phyloP scores from a whole-genome alignment of 345 rosid genomes.

The Kandelia obovata region DNA sequence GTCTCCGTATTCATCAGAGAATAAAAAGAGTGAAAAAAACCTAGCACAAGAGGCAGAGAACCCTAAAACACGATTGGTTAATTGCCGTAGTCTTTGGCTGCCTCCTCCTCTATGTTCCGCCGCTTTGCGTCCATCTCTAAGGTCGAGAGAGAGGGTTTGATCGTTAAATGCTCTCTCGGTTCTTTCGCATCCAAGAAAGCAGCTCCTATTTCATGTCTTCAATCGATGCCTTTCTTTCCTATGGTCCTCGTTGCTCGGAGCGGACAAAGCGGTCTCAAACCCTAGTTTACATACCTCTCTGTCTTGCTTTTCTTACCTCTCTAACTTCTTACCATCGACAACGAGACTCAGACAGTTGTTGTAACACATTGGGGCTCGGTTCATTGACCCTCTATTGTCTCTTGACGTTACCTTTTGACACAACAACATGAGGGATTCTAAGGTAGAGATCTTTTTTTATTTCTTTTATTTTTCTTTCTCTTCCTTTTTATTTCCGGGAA shows the following conservation, averaged over 20 bases:
- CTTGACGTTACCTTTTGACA: slow-evolving; percentile 12
- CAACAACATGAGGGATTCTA: slow-evolving; percentile 63
- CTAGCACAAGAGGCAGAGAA: slow-evolving; percentile 4
- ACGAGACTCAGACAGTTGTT: neutral
- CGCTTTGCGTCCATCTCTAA: neutral
- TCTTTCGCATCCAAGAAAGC: slow-evolving; percentile 12
- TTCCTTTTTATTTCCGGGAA: neutral
- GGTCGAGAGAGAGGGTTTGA: slow-evolving; percentile 35
- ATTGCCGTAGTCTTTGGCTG: too few relatives aligned
- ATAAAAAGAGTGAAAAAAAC: neutral
- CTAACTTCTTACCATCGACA: slow-evolving; percentile 19
- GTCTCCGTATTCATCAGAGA: too few relatives aligned
- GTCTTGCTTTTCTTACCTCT: slow-evolving; percentile 18
- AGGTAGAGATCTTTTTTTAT: slow-evolving; percentile 40
- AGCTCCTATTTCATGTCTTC: slow-evolving; percentile 75
- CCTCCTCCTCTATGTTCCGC: slow-evolving; percentile 33
- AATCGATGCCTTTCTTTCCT: slow-evolving; percentile 32
- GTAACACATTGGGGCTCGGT: slow-evolving; percentile 11
- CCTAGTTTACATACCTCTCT: slow-evolving; percentile 34
- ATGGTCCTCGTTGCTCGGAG: slow-evolving; percentile 38
- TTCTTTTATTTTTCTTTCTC: neutral
- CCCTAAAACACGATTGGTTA: neutral
- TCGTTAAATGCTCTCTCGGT: slow-evolving; percentile 50
- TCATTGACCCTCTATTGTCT: slow-evolving; percentile 1
- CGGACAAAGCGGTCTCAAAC: slow-evolving; percentile 37